Evolutionary conservation across 2,329 filamentous ascomycete genomes (phyloP).

Genomic region (Epichloe glyceriae): DNA sequence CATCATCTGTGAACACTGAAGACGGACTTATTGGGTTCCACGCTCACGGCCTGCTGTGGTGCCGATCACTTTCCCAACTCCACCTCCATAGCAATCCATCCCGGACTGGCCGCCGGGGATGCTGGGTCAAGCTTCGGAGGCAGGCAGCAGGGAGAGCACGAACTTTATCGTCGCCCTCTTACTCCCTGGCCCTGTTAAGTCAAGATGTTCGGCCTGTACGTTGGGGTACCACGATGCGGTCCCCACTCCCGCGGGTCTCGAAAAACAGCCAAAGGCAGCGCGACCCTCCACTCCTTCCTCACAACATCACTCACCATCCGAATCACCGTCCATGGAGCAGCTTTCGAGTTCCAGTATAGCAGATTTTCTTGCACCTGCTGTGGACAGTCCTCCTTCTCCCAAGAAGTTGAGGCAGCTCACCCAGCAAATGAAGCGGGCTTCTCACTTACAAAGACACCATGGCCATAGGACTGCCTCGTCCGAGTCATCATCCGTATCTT

Average conservation of each 20-base stretch:
- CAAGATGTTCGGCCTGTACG: slow-evolving; percentile 12
- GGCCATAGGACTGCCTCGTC: slow-evolving; percentile 34
- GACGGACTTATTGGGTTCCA: background rate
- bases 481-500: slow-evolving; percentile 40
- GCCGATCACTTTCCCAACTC: slow-evolving; percentile 2
- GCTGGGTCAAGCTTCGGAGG: slow-evolving; percentile 3
- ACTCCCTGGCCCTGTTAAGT: slow-evolving; percentile 4
- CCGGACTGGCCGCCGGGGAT: slow-evolving; percentile 1
- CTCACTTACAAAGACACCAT: slow-evolving; percentile 23
- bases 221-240: slow-evolving; percentile 14
- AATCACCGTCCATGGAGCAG: slow-evolving; percentile 9
- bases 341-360: slow-evolving; percentile 13
- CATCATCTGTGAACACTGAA: background rate
- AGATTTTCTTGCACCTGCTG: slow-evolving; percentile 41
- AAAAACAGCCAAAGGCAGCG: slow-evolving; percentile 5
- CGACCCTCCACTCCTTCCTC: slow-evolving; percentile 4
- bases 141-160: slow-evolving; percentile 6
- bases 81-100: background rate
- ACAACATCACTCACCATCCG: slow-evolving; percentile 5
- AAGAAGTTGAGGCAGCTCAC: slow-evolving; percentile 44
- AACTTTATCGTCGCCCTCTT: slow-evolving; percentile 6
- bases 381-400: slow-evolving; percentile 49
- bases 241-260: slow-evolving; percentile 3
- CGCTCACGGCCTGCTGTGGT: background rate
- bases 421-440: slow-evolving; percentile 44